A percentile compares a stretch with the other conserved stretches of the same genome.
Conservation (phyloP, 2,329 filamentous ascomycete genomes). For the Daldinia sp. region DNA sequence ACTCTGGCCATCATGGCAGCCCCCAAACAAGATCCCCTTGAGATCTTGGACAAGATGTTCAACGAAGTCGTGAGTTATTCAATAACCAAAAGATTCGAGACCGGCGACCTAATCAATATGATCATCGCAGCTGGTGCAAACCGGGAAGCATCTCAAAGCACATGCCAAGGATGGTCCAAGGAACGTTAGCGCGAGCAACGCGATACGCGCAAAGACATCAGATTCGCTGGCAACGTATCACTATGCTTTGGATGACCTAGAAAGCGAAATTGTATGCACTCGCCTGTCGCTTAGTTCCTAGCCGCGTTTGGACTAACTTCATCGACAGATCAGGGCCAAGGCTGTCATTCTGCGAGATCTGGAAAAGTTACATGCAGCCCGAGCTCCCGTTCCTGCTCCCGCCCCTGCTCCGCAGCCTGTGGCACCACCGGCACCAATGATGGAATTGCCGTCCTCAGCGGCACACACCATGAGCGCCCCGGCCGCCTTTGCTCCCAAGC, state of each 20-base stretch:
- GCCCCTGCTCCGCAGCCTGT: constrained; percentile 39
- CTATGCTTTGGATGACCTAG: constrained; percentile 66
- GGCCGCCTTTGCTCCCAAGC: constrained; percentile 50
- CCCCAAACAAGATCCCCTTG: constrained; percentile 56
- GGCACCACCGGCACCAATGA: constrained; percentile 49
- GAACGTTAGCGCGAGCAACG: constrained; percentile 51
- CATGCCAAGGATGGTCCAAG: constrained; percentile 61
- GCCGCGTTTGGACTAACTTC: constrained; percentile 25
- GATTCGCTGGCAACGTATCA: constrained; percentile 65
- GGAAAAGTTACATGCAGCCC: constrained; percentile 54
- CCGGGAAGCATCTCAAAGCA: constrained; percentile 67
- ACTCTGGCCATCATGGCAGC: constrained; percentile 49
- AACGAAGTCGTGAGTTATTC: constrained; percentile 64
- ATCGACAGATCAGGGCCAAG: constrained; percentile 62
- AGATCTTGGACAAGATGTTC: constrained; percentile 65
- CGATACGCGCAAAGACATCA: constrained; percentile 58
- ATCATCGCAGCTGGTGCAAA: constrained; percentile 65
- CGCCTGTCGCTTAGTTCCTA: not conserved
- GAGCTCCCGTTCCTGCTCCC: constrained; percentile 44
- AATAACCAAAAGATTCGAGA: not conserved
- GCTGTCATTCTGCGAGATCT: constrained; percentile 68
- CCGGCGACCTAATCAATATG: constrained; percentile 23
- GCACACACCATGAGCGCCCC: constrained; percentile 49
- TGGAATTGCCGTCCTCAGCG: constrained; percentile 54
- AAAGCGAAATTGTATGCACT: constrained; percentile 66